phyloP scores from a whole-genome alignment of 805 yeast species.

The Wickerhamiella allomyrinae region DNA sequence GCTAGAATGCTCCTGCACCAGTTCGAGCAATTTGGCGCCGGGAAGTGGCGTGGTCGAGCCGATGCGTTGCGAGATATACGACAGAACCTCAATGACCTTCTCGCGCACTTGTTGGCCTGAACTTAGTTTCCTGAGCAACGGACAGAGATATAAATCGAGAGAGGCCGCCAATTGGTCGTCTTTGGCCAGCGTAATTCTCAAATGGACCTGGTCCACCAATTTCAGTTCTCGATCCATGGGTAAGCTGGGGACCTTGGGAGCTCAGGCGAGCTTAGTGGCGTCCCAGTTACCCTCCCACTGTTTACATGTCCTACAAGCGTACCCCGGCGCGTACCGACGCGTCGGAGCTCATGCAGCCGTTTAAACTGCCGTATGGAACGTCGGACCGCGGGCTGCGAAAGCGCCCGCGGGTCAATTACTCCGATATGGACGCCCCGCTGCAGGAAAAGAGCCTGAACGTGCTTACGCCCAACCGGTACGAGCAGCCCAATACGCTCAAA shows the following conservation, averaged over 20 bases:
- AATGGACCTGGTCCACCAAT: slow-evolving; percentile 50
- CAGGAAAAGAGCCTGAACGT: background rate
- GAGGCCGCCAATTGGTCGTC: slow-evolving; percentile 49
- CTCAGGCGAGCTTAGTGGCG: too few species aligned
- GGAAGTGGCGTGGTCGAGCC: slow-evolving; percentile 33
- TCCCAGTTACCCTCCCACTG: too few species aligned
- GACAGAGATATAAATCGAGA: slow-evolving; percentile 52
- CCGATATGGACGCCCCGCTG: slow-evolving; percentile 1
- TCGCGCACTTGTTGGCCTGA: slow-evolving; percentile 39
- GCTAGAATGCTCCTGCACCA: background rate
- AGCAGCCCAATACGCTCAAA: slow-evolving; percentile 3
- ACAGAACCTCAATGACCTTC: slow-evolving; percentile 51
- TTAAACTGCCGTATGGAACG: slow-evolving; percentile 3
- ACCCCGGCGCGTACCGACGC: slow-evolving; percentile 3
- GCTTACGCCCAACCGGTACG: background rate
- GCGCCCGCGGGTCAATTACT: slow-evolving; percentile 6
- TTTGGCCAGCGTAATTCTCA: slow-evolving; percentile 63
- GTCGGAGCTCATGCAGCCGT: slow-evolving; percentile 4
- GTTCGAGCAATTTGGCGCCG: slow-evolving; percentile 37
- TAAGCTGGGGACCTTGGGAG: too few species aligned
- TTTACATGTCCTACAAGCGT: slow-evolving; percentile 7
- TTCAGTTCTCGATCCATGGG: slow-evolving; percentile 13
- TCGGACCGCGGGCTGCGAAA: slow-evolving; percentile 3
- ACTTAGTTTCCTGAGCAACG: slow-evolving; percentile 62
- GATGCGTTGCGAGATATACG: slow-evolving; percentile 37